Evolutionary conservation across 768 basidiomycete genomes (phyloP), one percentile per base, ranked within the genome.

Genomic region (Pleurotus sapidus): DNA sequence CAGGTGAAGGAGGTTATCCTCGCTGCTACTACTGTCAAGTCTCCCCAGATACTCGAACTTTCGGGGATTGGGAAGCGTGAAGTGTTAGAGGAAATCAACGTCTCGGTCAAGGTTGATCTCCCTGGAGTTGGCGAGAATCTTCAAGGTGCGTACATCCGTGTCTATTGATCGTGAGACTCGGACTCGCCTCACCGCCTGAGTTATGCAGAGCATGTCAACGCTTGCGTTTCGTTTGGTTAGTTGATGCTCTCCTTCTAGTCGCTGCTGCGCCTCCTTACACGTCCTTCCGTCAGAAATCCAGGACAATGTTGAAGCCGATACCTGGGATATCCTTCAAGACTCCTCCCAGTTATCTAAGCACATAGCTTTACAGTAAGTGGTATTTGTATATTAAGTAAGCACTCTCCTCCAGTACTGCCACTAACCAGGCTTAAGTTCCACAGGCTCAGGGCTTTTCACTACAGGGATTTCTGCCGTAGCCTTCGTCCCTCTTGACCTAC

Each of bases 111-210:
- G 20, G 49, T 57, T 18, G 27, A 57, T 12, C 57, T 57, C 14
- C 38, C 57, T 39, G 49, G 49, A 3, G 57, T 57, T 17, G 57
- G 57, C n/a, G 48, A 57, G 37, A 57, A 57, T 34, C 18, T 49
- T 15, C 57, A 49, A 30, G 48, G 46, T 17, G n/a, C n/a, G 42
- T 45, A 20, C 20, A 20, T 20, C 15, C 6, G 42, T 45, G 7
- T 23, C 42, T 15, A 17, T 38, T n/a, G 23, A 17, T 55, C 12
- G 23, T 17, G n/a, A 3, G 8, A n/a, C 15, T 34, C 30, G 30
- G 30, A 34, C 30, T 34, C 30, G 8, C 30, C 30, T 34, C 30
- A 34, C 9, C 3, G 30, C 30, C 30, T 9, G 30, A 34, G 11
- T 34, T 34, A 34, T 34, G 20, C 3, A 45, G 42, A 45, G 20